These are phyloP conservation scores for Cladosporium sp. DNA, from an alignment of 2,329 filamentous ascomycete genomes.

Conservation along the genomic window DNA sequence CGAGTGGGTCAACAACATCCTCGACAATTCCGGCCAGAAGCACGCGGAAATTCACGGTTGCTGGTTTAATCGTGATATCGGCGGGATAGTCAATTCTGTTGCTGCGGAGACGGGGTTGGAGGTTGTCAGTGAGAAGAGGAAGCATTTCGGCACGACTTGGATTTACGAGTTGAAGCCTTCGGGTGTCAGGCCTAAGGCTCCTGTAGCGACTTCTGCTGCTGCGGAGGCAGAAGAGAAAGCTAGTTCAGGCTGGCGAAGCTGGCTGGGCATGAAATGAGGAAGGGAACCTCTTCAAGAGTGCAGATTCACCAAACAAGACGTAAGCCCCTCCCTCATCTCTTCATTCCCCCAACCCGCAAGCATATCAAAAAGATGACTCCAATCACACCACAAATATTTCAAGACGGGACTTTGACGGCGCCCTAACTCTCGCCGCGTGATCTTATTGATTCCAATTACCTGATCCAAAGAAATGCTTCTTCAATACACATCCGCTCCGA, in stretches of 20 bases:
- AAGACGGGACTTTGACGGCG: constrained; percentile 29
- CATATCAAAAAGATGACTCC: constrained; percentile 22
- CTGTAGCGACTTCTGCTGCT: neutral
- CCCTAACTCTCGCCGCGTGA: constrained; percentile 12
- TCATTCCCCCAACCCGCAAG: neutral
- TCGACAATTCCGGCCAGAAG: constrained; percentile 42
- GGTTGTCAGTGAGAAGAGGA: constrained; percentile 41
- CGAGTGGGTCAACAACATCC: constrained; percentile 43
- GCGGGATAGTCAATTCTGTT: constrained; percentile 43
- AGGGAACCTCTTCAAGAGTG: neutral
- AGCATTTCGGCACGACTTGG: constrained; percentile 48
- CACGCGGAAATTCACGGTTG: constrained; percentile 48
- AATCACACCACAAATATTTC: constrained; percentile 28
- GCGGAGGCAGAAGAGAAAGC: neutral
- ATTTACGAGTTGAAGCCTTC: constrained; percentile 43
- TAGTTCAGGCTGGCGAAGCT: constrained; percentile 15
- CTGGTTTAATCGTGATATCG: constrained; percentile 51
- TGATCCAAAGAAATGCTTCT: neutral
- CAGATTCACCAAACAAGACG: too few species aligned
- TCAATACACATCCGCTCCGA: too few species aligned
- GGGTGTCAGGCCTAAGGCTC: neutral
- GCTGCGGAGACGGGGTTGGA: constrained; percentile 44
- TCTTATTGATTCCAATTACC: constrained; percentile 11
- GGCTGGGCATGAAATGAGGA: constrained; percentile 12
- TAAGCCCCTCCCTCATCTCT: constrained; percentile 5